Evolutionary conservation across 805 yeast species (phyloP).

Genomic region (Yarrowia sp.): DNA sequence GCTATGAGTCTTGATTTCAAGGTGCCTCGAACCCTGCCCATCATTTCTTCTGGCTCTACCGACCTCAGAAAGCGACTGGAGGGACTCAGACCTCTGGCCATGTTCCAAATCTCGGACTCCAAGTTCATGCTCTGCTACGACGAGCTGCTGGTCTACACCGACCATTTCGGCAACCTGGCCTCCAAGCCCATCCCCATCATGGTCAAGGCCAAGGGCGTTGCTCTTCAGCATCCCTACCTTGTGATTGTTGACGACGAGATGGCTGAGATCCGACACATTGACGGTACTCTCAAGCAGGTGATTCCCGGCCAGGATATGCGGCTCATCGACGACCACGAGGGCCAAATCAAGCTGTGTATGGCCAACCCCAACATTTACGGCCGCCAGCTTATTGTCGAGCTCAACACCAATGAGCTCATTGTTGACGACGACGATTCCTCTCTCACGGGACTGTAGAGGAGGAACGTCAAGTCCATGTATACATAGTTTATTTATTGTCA

Average conservation of each 20-base stretch:
- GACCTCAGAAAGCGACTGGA: conserved; percentile 54
- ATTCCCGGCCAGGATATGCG: conserved; percentile 72
- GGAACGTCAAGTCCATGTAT: background rate
- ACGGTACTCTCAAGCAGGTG: conserved; percentile 61
- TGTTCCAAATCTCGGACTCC: conserved; percentile 64
- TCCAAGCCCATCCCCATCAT: conserved; percentile 54
- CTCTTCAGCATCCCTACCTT: conserved; percentile 57
- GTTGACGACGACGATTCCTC: conserved; percentile 44
- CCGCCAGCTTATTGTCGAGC: conserved; percentile 63
- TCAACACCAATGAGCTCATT: conserved; percentile 48
- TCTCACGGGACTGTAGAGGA: conserved; percentile 19
- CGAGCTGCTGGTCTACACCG: conserved; percentile 70
- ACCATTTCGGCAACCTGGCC: conserved; percentile 56
- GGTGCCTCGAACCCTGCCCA: conserved; percentile 63
- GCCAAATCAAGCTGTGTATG: conserved; percentile 55
- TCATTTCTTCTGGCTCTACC: conserved; percentile 45
- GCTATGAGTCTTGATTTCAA: conserved; percentile 66
- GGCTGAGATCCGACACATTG: conserved; percentile 70
- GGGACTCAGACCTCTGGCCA: conserved; percentile 60
- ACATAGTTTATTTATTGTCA: conserved; percentile 31
- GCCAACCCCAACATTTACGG: conserved; percentile 72
- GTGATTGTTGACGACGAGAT: conserved; percentile 68
- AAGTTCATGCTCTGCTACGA: conserved; percentile 69
- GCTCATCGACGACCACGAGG: conserved; percentile 53
- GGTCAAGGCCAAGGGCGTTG: conserved; percentile 49